Percentiles rank a stretch among this genome's conserved stretches.
These are phyloP conservation scores for Apiotrichum gamsii DNA, from an alignment of 1,284 basidiomycete species.

Conservation along the genomic window DNA sequence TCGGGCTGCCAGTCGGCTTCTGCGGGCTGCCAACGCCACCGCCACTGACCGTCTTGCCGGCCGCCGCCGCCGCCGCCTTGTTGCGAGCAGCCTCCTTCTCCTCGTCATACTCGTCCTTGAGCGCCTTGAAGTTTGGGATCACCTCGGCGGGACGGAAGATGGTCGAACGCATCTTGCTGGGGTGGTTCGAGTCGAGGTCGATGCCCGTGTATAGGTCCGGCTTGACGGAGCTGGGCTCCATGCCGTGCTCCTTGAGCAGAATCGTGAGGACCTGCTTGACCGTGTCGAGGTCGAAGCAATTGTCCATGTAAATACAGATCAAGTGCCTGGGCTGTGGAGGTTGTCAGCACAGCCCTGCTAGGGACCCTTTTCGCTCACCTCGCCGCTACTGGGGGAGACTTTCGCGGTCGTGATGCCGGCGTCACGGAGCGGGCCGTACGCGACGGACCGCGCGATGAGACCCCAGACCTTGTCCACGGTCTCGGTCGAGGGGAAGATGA, in stretches of 20 bases:
- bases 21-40: too few species aligned
- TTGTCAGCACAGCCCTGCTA: too few species aligned
- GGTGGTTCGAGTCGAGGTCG: constrained; percentile 44
- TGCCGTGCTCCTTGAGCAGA: constrained; percentile 28
- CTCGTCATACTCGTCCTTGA: constrained; percentile 17
- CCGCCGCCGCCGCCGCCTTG: not conserved
- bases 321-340: constrained; percentile 14
- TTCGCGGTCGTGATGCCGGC: constrained; percentile 26
- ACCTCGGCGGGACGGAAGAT: constrained; percentile 32
- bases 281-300: constrained; percentile 25
- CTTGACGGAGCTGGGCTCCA: constrained; percentile 30
- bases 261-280: constrained; percentile 21
- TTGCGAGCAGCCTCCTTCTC: constrained; percentile 5
- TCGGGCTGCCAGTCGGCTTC: too few species aligned
- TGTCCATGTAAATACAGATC: constrained; percentile 29
- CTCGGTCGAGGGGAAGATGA: constrained; percentile 21
- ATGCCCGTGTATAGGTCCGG: constrained; percentile 42
- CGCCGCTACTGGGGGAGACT: constrained; percentile 18
- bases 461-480: constrained; percentile 28
- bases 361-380: too few species aligned
- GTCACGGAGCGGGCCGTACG: constrained; percentile 26
- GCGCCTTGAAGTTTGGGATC: constrained; percentile 19
- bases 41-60: not conserved
- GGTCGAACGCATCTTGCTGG: constrained; percentile 33
- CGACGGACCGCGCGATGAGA: constrained; percentile 26